These are phyloP conservation scores for Metarhizium sp. DNA, from an alignment of 2,329 filamentous ascomycete species.

Conservation along the genomic window DNA sequence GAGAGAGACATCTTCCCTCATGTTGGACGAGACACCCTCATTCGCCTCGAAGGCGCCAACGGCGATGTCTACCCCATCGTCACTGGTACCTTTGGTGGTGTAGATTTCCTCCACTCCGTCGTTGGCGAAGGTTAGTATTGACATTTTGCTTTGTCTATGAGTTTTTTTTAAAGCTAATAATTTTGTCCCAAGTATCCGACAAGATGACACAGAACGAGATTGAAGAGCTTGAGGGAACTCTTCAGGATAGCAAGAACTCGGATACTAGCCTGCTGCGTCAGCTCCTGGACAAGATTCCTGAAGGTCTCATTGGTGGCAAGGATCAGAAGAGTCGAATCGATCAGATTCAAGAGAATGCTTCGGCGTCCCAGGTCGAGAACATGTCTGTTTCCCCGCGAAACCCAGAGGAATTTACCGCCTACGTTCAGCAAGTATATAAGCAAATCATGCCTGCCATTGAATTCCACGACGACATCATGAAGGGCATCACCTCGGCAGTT, in stretches of 20 bases:
- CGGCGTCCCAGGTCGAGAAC: slow-evolving; percentile 66
- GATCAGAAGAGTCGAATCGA: slow-evolving; percentile 68
- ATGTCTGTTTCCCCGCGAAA: slow-evolving; percentile 65
- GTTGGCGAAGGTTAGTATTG: slow-evolving; percentile 48
- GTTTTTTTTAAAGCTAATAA: not conserved
- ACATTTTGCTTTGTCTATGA: not conserved
- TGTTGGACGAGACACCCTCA: slow-evolving; percentile 64
- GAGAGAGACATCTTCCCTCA: slow-evolving; percentile 78
- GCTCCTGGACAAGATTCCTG: slow-evolving; percentile 72
- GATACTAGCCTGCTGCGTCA: slow-evolving; percentile 70
- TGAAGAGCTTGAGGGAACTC: slow-evolving; percentile 76
- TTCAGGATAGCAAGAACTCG: slow-evolving; percentile 52
- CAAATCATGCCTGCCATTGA: slow-evolving; percentile 85
- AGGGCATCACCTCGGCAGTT: slow-evolving; percentile 66
- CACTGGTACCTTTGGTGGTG: slow-evolving; percentile 89
- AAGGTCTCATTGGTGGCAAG: slow-evolving; percentile 67
- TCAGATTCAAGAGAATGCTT: slow-evolving; percentile 68
- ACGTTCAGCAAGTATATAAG: slow-evolving; percentile 61
- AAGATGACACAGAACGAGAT: slow-evolving; percentile 89
- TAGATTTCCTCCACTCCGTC: slow-evolving; percentile 88
- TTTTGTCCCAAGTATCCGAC: slow-evolving; percentile 54
- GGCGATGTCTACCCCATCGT: slow-evolving; percentile 68
- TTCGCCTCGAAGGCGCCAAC: slow-evolving; percentile 59
- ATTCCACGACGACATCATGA: slow-evolving; percentile 84
- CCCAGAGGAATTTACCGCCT: slow-evolving; percentile 75